Percentiles rank a stretch among this genome's conserved stretches.
phyloP scores from a whole-genome alignment of 345 rosid genomes.

The Sonneratia caseolaris region DNA sequence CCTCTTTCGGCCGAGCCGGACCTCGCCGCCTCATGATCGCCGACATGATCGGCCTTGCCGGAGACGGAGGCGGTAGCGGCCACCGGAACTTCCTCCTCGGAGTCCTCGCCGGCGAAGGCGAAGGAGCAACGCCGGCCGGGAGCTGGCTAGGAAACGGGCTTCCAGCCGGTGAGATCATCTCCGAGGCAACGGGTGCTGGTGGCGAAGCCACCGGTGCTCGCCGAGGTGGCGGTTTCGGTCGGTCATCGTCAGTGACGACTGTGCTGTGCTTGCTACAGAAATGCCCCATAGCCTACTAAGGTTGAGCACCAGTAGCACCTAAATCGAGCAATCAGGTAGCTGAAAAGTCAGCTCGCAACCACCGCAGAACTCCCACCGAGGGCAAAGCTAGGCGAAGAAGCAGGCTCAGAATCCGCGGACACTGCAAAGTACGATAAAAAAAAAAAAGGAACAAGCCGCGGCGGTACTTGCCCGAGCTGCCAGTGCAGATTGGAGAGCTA shows the following conservation, averaged over 20 bases:
- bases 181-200: slow-evolving; percentile 21
- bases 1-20: slow-evolving; percentile 39
- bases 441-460: too few relatives aligned
- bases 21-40: slow-evolving; percentile 43
- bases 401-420: background rate
- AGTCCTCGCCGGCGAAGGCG: slow-evolving; percentile 81
- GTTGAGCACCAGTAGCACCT: background rate
- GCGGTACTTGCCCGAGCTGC: background rate
- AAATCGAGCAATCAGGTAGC: background rate
- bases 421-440: background rate
- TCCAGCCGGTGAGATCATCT: slow-evolving; percentile 36
- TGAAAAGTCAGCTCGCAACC: background rate
- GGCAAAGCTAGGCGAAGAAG: background rate
- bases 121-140: slow-evolving; percentile 68
- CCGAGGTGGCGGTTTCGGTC: slow-evolving; percentile 18
- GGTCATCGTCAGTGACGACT: slow-evolving; percentile 21
- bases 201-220: slow-evolving; percentile 14
- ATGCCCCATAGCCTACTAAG: slow-evolving; percentile 47
- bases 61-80: slow-evolving; percentile 98
- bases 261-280: slow-evolving; percentile 60
- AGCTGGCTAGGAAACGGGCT: slow-evolving; percentile 78
- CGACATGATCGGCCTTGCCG: slow-evolving; percentile 86
- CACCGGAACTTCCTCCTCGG: slow-evolving; percentile 79
- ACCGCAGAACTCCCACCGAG: background rate
- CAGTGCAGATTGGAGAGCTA: background rate